Evolutionary conservation across 2,329 filamentous ascomycete species (phyloP).

Genomic region (Diaporthe aspalathi): DNA sequence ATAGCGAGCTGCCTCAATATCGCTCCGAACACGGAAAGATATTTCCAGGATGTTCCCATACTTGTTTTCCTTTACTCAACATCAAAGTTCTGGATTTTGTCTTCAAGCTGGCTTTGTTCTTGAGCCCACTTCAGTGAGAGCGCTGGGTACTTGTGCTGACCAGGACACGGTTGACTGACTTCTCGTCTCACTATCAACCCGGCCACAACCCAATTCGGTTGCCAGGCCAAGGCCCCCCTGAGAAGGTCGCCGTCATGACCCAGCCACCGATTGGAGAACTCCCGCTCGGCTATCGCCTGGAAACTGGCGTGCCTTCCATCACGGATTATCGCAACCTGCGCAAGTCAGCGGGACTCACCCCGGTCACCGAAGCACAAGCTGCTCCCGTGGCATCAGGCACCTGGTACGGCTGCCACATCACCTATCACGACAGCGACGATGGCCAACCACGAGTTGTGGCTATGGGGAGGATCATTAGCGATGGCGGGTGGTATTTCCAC

Average conservation of each 20-base stretch:
- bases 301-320: slow-evolving; percentile 49
- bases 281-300: slow-evolving; percentile 49
- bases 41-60: too few relatives aligned
- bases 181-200: neutral
- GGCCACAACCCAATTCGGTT: neutral
- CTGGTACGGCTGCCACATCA: slow-evolving; percentile 57
- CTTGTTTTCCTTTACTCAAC: too few relatives aligned
- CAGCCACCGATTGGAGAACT: neutral
- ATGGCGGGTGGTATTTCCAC: slow-evolving; percentile 63
- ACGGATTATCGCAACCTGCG: slow-evolving; percentile 53
- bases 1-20: too few relatives aligned
- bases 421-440: slow-evolving; percentile 40
- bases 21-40: too few relatives aligned
- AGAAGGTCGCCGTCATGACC: neutral
- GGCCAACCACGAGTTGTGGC: slow-evolving; percentile 47
- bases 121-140: neutral
- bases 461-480: slow-evolving; percentile 64
- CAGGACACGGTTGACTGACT: too few relatives aligned
- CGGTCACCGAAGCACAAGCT: slow-evolving; percentile 52
- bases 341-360: slow-evolving; percentile 49
- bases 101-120: neutral
- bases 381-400: slow-evolving; percentile 49
- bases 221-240: neutral
- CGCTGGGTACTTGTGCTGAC: neutral
- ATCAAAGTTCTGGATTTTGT: too few relatives aligned